Evolutionary conservation across 805 yeast genomes (phyloP), one percentile per base, ranked within the genome.

Genomic region (Metschnikowia hibisci): DNA sequence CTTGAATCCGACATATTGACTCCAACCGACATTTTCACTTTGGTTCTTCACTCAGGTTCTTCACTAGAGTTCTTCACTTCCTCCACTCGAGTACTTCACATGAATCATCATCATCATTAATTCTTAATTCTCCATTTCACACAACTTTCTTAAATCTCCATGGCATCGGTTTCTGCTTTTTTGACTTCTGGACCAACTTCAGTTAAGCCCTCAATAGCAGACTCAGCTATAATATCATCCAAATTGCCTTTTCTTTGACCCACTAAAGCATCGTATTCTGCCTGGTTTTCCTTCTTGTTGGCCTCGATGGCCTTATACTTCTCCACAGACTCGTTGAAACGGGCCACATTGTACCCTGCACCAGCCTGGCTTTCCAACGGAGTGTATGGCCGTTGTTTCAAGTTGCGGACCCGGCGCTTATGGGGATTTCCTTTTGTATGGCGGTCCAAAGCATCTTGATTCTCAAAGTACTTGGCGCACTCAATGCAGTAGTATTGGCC

Each of bases 401-500:
- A 70, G 32, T 80, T 84, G 62, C 82, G 86, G 20, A 86, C 84
- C 60, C 96, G 74, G 64, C 98, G 78, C 63, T 85, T 90, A 66
- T 93, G 99, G 6, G 81, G 76, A 58, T 89, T 90, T 4, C 84
- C 74, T 54, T 80, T 78, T 49, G 76, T 66, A 67, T 93, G 99
- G 11, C 82, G 73, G 47, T 78, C 80, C 43, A 87, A 71, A 6
- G 95, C 84, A 26, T 66, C 62, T 34, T 84, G 88, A 44, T 82
- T 81, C 61, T 90, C 96, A 58, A 81, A 88, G 64, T 93, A 88
- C 61, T 84, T 86, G 38, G 95, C 95, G 73, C 99, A 93, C 51
- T 89, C 96, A 42, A 93, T 75, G 65, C 98, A 93, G 64, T 87
- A 93, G 64, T 79, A 84, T 65, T 93, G 98, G 12, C 96, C 99